Evolutionary conservation across 139 green algal genomes (phyloP), one percentile per base, ranked within the genome.

Genomic region (Diplosphaera chodatii): DNA sequence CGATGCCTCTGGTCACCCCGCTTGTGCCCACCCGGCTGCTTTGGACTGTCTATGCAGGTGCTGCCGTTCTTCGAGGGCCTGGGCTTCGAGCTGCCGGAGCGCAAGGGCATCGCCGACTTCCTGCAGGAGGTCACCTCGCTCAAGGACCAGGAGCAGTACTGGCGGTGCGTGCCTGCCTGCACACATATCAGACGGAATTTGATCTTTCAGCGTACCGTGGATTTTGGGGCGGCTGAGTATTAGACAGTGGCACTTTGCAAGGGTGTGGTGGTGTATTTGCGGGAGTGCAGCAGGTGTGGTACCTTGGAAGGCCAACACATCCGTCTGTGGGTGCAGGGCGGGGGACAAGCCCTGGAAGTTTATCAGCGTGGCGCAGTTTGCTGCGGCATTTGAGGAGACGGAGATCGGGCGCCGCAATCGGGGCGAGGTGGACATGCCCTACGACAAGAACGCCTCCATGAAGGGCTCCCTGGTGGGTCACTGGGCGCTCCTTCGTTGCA

Each of bases 71-170:
- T 95, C 63, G 41, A 71, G 37, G 31, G 32, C 55, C 67, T 84
- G 31, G 85, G 87, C 65, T 93, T 95, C 31, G 8, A 69, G 27
- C 80, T 64, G 71, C 87, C 75, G 34, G 65, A 59, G 55, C 76
- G 77, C 34, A 90, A 91, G 78, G 84, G 79, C 41, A 68, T 79
- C 13, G 85, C 88, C 18, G 86, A 93, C 59, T 96, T 96, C 74
- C 71, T 94, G 80, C 65, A 68, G 59, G 55, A 81, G 56, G 63
- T 74, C 23, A 86, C 79, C 31, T 76, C 67, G 18, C 48, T 59
- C 28, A 79, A 77, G 32, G 80, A 82, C 65, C 79, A 82, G 56
- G 33, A 68, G 73, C 63, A 77, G 41, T n/a, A 13, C 28, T 18
- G 32, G 31, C n/a, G n/a, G n/a, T n/a, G n/a, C n/a, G n/a, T n/a